Conservation (phyloP, 441 rosid genomes). For the Pelargonium citronellum region DNA sequence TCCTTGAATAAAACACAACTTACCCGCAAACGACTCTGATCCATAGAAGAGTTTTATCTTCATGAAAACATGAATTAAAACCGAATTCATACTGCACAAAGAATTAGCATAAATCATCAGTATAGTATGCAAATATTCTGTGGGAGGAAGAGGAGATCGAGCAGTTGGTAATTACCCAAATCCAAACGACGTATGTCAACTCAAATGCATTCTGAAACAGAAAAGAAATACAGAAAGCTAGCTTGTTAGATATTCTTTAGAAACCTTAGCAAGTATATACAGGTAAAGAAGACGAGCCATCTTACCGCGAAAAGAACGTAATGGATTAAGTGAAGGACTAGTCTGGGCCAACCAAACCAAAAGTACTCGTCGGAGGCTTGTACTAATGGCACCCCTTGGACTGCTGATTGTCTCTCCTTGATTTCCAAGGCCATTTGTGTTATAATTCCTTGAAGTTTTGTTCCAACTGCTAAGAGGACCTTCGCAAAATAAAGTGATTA, state of each 20-base stretch:
- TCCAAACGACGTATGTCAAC: constrained; percentile 93
- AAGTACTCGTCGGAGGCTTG: constrained; percentile 76
- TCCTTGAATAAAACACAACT: constrained; percentile 18
- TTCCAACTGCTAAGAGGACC: constrained; percentile 81
- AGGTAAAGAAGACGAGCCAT: not conserved
- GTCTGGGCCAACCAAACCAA: constrained; percentile 71
- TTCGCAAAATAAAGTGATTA: constrained; percentile 30
- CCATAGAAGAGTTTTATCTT: constrained; percentile 35
- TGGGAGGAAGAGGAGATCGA: constrained; percentile 11
- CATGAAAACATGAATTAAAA: constrained; percentile 69
- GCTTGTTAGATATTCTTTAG: constrained; percentile 20
- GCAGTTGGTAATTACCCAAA: constrained; percentile 51
- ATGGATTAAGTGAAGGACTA: constrained; percentile 73
- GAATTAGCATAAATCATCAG: constrained; percentile 3
- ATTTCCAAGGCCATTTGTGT: constrained; percentile 88
- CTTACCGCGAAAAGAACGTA: constrained; percentile 82
- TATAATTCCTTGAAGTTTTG: constrained; percentile 80
- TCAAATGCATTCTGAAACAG: constrained; percentile 80
- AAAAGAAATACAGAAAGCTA: constrained; percentile 7
- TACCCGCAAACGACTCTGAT: constrained; percentile 61
- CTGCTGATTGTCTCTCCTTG: constrained; percentile 73
- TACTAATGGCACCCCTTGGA: constrained; percentile 96
- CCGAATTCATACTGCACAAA: constrained; percentile 84
- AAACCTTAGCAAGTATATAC: not conserved
- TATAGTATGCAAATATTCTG: not conserved